phyloP scores from a whole-genome alignment of 1,284 basidiomycete genomes.

The Schizophyllum commune region DNA sequence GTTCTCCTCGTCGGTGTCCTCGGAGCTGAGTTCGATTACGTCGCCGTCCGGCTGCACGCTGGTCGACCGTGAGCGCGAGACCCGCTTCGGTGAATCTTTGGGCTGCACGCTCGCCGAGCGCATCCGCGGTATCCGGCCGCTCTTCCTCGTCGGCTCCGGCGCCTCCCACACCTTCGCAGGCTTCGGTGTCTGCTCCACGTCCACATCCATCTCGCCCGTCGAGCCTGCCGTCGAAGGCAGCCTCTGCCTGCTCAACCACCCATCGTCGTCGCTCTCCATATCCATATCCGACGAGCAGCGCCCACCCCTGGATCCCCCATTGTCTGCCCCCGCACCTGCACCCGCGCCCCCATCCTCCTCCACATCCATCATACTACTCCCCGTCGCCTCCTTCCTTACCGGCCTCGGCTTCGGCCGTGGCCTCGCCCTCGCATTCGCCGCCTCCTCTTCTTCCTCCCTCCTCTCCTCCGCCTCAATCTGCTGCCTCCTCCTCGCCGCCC shows the following conservation, averaged over 20 bases:
- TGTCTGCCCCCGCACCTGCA: too few species aligned
- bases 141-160: too few species aligned
- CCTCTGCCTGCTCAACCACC: neutral
- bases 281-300: neutral
- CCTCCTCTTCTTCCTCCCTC: slow-evolving; percentile 26
- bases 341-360: neutral
- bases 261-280: neutral
- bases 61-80: too few species aligned
- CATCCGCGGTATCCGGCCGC: too few species aligned
- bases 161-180: too few species aligned
- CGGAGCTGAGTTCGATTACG: too few species aligned
- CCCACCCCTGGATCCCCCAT: neutral
- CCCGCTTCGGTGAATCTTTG: too few species aligned
- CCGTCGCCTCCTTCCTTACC: neutral
- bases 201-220: too few species aligned
- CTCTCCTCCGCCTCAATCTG: slow-evolving; percentile 54
- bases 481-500: slow-evolving; percentile 50
- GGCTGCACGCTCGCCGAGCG: too few species aligned
- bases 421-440: slow-evolving; percentile 1
- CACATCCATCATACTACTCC: neutral
- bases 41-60: too few species aligned
- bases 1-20: too few species aligned
- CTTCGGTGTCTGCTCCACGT: neutral
- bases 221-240: neutral
- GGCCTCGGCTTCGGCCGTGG: slow-evolving; percentile 10